Conservation (phyloP, 225 moss, liverwort and hornwort species). For the Neckera pumila region DNA sequence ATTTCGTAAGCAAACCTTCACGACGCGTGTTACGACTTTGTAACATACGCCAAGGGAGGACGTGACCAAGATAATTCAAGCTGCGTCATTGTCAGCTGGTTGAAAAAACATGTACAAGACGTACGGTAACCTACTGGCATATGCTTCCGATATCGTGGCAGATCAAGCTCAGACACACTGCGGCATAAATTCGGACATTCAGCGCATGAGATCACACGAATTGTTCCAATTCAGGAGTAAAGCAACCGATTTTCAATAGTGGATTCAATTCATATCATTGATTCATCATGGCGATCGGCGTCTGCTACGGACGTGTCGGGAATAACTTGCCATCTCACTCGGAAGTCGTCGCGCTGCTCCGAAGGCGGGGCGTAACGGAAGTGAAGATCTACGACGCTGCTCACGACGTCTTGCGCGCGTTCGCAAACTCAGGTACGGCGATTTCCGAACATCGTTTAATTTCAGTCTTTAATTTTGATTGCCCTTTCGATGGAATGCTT, state of each 20-base stretch:
- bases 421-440: conserved; percentile 12
- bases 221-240: not conserved
- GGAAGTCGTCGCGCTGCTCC: conserved; percentile 14
- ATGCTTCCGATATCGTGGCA: not conserved
- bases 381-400: conserved; percentile 22
- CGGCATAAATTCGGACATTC: not conserved
- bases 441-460: not conserved
- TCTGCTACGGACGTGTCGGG: conserved; percentile 5
- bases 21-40: not conserved
- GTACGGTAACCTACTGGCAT: not conserved
- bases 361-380: not conserved
- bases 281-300: not conserved
- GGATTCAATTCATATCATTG: not conserved
- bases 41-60: not conserved
- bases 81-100: not conserved
- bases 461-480: not conserved
- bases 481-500: not conserved
- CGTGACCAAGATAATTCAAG: not conserved
- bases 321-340: not conserved
- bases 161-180: too few species aligned
- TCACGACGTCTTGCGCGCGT: conserved; percentile 5
- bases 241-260: too few species aligned
- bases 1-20: not conserved
- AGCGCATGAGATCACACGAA: too few species aligned
- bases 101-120: not conserved